phyloP scores from a whole-genome alignment of 2,329 filamentous ascomycete species.

The Zalaria obscura region DNA sequence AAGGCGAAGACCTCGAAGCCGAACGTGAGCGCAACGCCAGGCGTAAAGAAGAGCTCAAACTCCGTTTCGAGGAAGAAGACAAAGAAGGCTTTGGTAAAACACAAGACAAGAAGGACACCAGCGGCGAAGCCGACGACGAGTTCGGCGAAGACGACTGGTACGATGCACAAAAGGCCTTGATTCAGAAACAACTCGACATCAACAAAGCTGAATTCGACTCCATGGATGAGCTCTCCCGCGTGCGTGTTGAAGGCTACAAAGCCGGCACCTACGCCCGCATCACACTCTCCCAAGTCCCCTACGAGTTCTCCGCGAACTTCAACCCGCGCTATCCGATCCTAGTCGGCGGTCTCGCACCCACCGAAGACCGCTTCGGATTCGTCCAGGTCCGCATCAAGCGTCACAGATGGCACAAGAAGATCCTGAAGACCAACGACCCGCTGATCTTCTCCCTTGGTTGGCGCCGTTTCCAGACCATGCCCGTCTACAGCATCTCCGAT shows the following conservation, averaged over 20 bases:
- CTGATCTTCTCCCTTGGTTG: constrained; percentile 94
- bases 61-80: constrained; percentile 95
- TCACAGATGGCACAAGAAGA: constrained; percentile 98
- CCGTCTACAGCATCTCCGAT: constrained; percentile 90
- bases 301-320: constrained; percentile 78
- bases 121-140: constrained; percentile 53
- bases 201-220: constrained; percentile 86
- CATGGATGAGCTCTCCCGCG: constrained; percentile 70
- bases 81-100: constrained; percentile 87
- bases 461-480: constrained; percentile 84
- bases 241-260: constrained; percentile 75
- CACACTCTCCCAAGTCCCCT: constrained; percentile 75
- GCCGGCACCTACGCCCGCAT: constrained; percentile 90
- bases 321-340: constrained; percentile 71
- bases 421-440: constrained; percentile 94
- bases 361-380: constrained; percentile 90
- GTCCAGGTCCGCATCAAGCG: constrained; percentile 94
- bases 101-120: constrained; percentile 51
- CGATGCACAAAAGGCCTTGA: constrained; percentile 82
- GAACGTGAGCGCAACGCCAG: constrained; percentile 85
- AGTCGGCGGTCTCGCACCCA: constrained; percentile 80
- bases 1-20: constrained; percentile 52
- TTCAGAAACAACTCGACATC: constrained; percentile 93
- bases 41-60: constrained; percentile 84
- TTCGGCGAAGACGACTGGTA: constrained; percentile 99